Percentiles rank a stretch among this genome's conserved stretches.
Evolutionary conservation across 2,329 filamentous ascomycete species (phyloP).

Genomic region (Neocucurbitaria cava): DNA sequence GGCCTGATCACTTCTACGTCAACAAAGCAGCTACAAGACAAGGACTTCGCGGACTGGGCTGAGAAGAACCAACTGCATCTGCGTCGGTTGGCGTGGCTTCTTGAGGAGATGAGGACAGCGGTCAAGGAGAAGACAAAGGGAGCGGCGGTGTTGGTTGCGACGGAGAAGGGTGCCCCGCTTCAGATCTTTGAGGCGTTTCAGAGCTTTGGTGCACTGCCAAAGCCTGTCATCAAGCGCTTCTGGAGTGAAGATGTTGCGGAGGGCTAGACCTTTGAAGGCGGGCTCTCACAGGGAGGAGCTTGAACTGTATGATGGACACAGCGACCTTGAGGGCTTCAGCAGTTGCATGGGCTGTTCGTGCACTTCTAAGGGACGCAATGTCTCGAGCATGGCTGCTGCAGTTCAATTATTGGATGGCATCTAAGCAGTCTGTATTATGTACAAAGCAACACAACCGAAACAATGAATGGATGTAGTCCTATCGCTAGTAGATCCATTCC

Average conservation of each 20-base stretch:
- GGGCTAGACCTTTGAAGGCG: neutral
- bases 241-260: neutral
- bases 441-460: too few species aligned
- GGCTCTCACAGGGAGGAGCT: neutral
- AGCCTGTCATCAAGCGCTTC: slow-evolving; percentile 1
- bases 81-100: neutral
- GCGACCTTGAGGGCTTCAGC: neutral
- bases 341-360: neutral
- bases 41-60: neutral
- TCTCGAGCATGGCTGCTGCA: too few species aligned
- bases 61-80: neutral
- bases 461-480: too few species aligned
- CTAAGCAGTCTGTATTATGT: too few species aligned
- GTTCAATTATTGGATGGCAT: too few species aligned
- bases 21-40: neutral
- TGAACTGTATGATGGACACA: neutral
- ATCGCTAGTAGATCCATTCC: too few species aligned
- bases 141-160: slow-evolving; percentile 3
- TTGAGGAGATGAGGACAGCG: neutral
- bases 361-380: neutral
- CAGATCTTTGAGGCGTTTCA: neutral
- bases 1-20: neutral
- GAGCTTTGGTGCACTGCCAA: neutral
- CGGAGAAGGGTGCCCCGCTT: slow-evolving; percentile 1
- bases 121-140: neutral